A percentile compares a stretch with the other conserved stretches of the same genome.
phyloP scores from a whole-genome alignment of 805 yeast species.

The Yamadazyma paraphyllophila region DNA sequence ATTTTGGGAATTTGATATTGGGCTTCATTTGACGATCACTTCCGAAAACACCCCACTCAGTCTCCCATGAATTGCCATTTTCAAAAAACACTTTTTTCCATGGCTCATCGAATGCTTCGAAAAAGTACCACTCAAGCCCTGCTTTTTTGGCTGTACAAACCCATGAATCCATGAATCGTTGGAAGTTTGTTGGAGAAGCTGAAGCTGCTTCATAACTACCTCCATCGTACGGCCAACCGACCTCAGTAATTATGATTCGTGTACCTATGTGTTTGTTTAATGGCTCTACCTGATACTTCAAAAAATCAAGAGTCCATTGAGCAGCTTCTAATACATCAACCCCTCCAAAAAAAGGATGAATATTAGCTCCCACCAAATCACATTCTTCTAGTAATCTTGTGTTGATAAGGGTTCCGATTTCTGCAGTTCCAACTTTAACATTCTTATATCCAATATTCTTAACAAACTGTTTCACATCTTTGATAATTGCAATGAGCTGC shows the following conservation, averaged over 20 bases:
- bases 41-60: conserved; percentile 69
- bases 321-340: conserved; percentile 45
- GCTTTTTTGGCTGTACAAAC: conserved; percentile 40
- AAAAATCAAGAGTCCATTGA: conserved; percentile 51
- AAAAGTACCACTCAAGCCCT: conserved; percentile 53
- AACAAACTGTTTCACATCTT: conserved; percentile 38
- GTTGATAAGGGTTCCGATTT: conserved; percentile 49
- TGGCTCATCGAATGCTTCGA: conserved; percentile 73
- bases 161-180: conserved; percentile 51
- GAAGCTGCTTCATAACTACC: conserved; percentile 46
- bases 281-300: conserved; percentile 45
- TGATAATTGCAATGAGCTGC: conserved; percentile 42
- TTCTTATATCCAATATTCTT: conserved; percentile 27
- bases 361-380: conserved; percentile 61
- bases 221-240: conserved; percentile 73
- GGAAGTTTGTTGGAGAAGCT: conserved; percentile 47
- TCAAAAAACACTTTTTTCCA: conserved; percentile 59
- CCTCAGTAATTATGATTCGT: conserved; percentile 51
- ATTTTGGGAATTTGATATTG: conserved; percentile 41
- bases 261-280: conserved; percentile 23
- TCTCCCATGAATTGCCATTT: conserved; percentile 55
- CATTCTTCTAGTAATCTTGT: conserved; percentile 38
- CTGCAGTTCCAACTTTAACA: conserved; percentile 63
- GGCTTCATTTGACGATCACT: conserved; percentile 45
- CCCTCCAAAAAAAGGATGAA: conserved; percentile 71